A percentile compares a stretch with the other conserved stretches of the same genome.
Evolutionary conservation across 768 basidiomycete species (phyloP).

Genomic region (Tulasnella sp.): DNA sequence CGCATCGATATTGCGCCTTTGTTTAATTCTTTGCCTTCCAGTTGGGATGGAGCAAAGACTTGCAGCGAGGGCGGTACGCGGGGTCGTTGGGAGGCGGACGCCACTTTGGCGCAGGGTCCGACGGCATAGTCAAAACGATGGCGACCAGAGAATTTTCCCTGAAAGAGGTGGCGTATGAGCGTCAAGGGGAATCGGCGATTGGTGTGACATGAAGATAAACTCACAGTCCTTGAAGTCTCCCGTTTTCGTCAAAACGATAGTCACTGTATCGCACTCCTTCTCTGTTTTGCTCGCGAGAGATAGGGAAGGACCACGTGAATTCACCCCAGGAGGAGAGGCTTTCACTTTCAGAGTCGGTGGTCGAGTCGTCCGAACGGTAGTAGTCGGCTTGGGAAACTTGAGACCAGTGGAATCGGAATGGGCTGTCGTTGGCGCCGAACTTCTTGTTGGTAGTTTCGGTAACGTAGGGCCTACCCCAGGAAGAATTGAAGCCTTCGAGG

Average conservation of each 20-base stretch:
- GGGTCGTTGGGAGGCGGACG: neutral
- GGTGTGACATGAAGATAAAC: neutral
- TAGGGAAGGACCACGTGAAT: neutral
- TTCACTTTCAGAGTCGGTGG: neutral
- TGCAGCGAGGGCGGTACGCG: neutral
- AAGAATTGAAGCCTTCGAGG: neutral
- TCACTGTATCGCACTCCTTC: neutral
- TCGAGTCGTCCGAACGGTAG: neutral
- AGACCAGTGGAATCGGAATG: neutral
- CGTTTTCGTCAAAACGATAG: neutral
- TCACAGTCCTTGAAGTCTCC: neutral
- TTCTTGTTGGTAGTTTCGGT: neutral
- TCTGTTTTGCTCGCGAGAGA: neutral
- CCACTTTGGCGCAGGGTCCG: neutral
- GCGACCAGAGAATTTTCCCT: neutral
- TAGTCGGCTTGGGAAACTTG: neutral
- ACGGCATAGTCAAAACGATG: neutral
- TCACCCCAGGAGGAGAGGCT: neutral
- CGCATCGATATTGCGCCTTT: neutral
- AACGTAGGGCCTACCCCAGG: neutral
- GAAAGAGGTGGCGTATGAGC: neutral
- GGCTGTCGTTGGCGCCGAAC: neutral
- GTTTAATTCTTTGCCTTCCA: neutral
- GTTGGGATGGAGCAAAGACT: neutral
- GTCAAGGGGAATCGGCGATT: neutral